Percentiles rank a stretch among this genome's conserved stretches.
Evolutionary conservation across 1,139 yeast species (phyloP).

Genomic region (Debaryomycetaceae sp.): DNA sequence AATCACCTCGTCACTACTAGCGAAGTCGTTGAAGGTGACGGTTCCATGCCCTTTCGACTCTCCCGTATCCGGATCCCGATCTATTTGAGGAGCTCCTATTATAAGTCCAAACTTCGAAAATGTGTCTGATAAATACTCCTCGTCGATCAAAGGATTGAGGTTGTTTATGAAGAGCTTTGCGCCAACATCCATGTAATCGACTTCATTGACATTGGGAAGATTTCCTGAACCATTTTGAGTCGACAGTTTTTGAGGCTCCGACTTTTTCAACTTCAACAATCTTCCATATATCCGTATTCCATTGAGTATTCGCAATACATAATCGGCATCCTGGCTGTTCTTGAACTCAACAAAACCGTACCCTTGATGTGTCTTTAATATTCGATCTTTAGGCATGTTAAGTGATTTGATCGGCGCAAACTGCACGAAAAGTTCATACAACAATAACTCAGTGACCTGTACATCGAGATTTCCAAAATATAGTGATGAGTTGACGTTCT

Average conservation of each 20-base stretch:
- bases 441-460: constrained; percentile 59
- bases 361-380: constrained; percentile 73
- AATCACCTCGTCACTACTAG: constrained; percentile 70
- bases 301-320: constrained; percentile 58
- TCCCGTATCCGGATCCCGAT: constrained; percentile 48
- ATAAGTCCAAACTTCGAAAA: constrained; percentile 71
- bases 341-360: constrained; percentile 82
- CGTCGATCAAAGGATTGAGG: constrained; percentile 68
- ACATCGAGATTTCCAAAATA: constrained; percentile 85
- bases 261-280: constrained; percentile 55
- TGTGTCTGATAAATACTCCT: constrained; percentile 52
- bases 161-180: constrained; percentile 76
- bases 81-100: constrained; percentile 48
- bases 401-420: constrained; percentile 75
- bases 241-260: constrained; percentile 23
- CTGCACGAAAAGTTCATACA: constrained; percentile 83
- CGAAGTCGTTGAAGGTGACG: constrained; percentile 56
- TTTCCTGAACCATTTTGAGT: not conserved
- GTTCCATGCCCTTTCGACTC: constrained; percentile 65
- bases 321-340: constrained; percentile 62
- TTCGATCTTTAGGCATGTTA: constrained; percentile 76
- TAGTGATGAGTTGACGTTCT: constrained; percentile 64
- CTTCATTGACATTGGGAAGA: constrained; percentile 3
- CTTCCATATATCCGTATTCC: constrained; percentile 67
- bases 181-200: constrained; percentile 49